A percentile compares a stretch with the other conserved stretches of the same genome.
These are phyloP conservation scores for Pestalotiopsis sp. DNA, from an alignment of 2,329 filamentous ascomycete genomes.

Conservation along the genomic window DNA sequence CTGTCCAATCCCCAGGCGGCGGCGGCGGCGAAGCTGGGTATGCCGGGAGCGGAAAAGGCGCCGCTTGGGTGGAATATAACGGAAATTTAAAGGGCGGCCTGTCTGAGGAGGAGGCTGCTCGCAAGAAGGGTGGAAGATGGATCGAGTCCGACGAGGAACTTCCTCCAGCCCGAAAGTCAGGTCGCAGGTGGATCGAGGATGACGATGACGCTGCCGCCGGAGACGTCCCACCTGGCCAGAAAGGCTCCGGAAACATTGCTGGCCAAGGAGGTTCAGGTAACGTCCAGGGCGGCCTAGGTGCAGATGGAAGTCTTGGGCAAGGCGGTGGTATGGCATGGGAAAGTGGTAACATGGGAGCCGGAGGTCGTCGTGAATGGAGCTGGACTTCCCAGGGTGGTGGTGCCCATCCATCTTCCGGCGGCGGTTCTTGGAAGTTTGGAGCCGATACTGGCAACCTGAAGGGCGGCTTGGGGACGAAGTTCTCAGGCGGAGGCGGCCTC, in stretches of 20 bases:
- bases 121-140: neutral
- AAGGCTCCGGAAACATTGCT: too few species aligned
- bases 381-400: neutral
- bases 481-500: neutral
- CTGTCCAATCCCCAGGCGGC: too few species aligned
- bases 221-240: neutral
- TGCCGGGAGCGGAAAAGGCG: neutral
- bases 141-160: neutral
- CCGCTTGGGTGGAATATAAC: neutral
- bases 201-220: neutral
- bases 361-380: neutral
- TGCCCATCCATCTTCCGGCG: neutral
- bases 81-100: too few species aligned
- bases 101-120: too few species aligned
- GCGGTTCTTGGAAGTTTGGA: neutral
- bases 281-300: neutral
- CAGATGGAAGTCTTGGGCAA: neutral
- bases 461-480: neutral
- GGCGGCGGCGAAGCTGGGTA: neutral
- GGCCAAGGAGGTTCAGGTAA: too few species aligned
- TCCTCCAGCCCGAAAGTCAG: too few species aligned
- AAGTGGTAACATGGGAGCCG: neutral
- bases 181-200: neutral
- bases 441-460: neutral
- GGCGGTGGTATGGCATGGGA: neutral